Percentiles rank a stretch among this genome's conserved stretches.
Evolutionary conservation across 768 basidiomycete genomes (phyloP).

Genomic region (Amanita thiersii): DNA sequence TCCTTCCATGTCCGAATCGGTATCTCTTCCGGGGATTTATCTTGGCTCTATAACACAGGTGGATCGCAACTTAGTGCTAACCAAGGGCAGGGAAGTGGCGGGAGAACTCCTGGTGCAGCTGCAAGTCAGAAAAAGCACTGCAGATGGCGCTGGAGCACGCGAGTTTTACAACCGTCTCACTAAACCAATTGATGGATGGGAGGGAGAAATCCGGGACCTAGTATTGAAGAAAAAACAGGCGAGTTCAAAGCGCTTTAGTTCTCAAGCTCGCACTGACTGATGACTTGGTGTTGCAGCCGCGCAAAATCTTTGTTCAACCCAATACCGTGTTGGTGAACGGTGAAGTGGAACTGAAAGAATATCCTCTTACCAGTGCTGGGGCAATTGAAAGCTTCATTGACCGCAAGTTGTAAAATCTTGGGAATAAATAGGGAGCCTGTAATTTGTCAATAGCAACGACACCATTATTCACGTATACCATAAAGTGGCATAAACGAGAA

Average conservation of each 20-base stretch:
- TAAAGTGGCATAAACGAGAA: no score
- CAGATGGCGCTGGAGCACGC: constrained; percentile 74
- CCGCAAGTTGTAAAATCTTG: constrained; percentile 37
- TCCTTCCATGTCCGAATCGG: background rate
- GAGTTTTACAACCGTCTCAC: constrained; percentile 77
- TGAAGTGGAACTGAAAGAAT: constrained; percentile 72
- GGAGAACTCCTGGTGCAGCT: constrained; percentile 73
- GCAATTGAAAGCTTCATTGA: constrained; percentile 81
- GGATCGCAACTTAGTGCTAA: constrained; percentile 60
- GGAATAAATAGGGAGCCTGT: constrained; percentile 6
- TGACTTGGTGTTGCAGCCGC: constrained; percentile 41
- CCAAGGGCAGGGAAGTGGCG: constrained; percentile 54
- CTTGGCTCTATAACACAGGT: constrained; percentile 33
- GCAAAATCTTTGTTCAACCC: constrained; percentile 81
- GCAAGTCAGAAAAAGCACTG: constrained; percentile 81
- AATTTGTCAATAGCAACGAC: no score
- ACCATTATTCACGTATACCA: no score
- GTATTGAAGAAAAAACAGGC: constrained; percentile 78
- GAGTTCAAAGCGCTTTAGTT: constrained; percentile 15
- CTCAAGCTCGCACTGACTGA: background rate
- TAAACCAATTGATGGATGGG: constrained; percentile 62
- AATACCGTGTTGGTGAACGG: constrained; percentile 63
- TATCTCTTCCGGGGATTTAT: background rate
- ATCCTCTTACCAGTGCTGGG: constrained; percentile 64
- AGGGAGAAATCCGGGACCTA: constrained; percentile 66